Evolutionary conservation across 2,329 filamentous ascomycete genomes (phyloP), one percentile per base, ranked within the genome.

Genomic region (Scedosporium aurantiacum): DNA sequence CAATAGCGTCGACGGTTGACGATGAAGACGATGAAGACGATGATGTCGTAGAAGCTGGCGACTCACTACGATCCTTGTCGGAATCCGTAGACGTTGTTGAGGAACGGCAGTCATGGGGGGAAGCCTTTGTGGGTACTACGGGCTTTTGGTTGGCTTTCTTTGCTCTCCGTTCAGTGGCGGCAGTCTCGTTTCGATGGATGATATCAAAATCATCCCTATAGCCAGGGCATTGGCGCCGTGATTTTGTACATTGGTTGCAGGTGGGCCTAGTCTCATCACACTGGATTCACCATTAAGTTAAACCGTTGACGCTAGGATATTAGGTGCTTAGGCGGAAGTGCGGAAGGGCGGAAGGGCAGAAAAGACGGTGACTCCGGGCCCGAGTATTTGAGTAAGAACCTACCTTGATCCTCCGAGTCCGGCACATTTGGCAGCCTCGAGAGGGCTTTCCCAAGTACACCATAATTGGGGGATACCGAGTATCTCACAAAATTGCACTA

Each of bases 351-450:
- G 21, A 25, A 61, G 45, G 32, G 23, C 28, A 37, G 10, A 21
- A 60, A 45, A 18, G 45, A 12, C 32, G 32, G 32, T 12, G 32
- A 37, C 2, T 37, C 32, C 32, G 32, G 32, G 32, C 32, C 32
- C 10, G 32, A 12, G 14, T 37, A 12, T 12, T 37, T 37, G 32
- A 50, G 18, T 14, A 32, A 14, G 10, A 28, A 66, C 78, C 64
- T 78, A 88, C 87, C 81, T 90, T 90, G 70, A 90, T 90, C 67
- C 87, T 80, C 65, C 87, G 80, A 41, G 81, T 87, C 70, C 87
- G 82, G 71, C 87, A 90, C 82, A 87, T 89, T 74, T 88, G 86
- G 68, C 87, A 90, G 67, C 86, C 87, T 74, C 79, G 75, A 0
- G 84, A 87, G 68, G 85, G 82, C 73, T 85, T 86, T 50, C 84